Evolutionary conservation across 2,329 filamentous ascomycete species (phyloP), one percentile per base, ranked within the genome.

Genomic region (Trichocomaceae sp.): DNA sequence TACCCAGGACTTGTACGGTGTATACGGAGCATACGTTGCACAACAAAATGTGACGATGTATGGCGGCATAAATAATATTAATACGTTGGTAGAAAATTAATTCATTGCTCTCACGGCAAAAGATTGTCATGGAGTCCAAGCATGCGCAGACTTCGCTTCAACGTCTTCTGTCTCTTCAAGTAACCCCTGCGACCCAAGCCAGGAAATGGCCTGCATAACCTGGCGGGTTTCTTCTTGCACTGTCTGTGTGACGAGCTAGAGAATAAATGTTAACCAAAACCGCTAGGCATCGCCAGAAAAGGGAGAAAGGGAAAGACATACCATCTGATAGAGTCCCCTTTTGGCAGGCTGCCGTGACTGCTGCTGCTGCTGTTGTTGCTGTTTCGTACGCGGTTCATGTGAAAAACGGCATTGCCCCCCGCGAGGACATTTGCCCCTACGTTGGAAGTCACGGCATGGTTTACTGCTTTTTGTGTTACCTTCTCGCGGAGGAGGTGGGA

Each of bases 311-410:
- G 23, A 26, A 22, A 50, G 35, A 39, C 68, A 71, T 17, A 75
- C 73, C 55, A 72, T 66, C 58, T 77, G 72, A 52, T 72, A 70
- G 50, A 78, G 64, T 29, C 73, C 70, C 60, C 75, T 73, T 56
- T 72, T 57, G 29, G 50, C 48, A 35, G 52, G 51, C 53, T 57
- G 54, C n/a, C 52, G 53, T 23, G 22, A n/a, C 23, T 20, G 54
- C n/a, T 6, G 29, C 22, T 7, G 47, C n/a, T 22, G 42, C n/a
- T 10, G 29, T 31, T 6, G 47, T 22, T 29, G 42, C 51, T n/a
- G 59, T 55, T 56, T 46, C 50, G 70, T 66, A 2, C 67, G 52
- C 41, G 58, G 57, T 26, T 76, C 72, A 52, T 78, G 75, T 8
- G 64, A 63, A 52, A 71, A 77, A 47, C 65, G 69, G 60, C 75